Evolutionary conservation across 179 eudicot genomes (phyloP).

Genomic region (Sideroxylon spinosum): DNA sequence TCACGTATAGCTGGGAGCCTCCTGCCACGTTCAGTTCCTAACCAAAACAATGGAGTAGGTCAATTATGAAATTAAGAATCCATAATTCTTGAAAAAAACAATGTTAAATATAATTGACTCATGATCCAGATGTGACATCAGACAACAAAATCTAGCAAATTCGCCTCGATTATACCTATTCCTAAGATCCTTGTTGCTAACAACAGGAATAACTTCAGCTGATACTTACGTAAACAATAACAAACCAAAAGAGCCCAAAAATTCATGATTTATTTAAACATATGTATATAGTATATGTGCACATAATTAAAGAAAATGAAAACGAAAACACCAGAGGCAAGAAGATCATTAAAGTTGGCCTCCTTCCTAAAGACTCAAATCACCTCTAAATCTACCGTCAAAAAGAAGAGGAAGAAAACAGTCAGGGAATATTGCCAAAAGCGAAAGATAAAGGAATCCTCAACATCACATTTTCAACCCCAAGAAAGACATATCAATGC

Average conservation of each 20-base stretch:
- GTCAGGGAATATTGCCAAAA: not conserved
- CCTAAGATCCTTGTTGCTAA: not conserved
- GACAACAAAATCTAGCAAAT: not conserved
- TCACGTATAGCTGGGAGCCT: conserved; percentile 71
- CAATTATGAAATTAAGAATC: not conserved
- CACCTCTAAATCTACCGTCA: not conserved
- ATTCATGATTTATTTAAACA: not conserved
- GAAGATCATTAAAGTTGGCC: not conserved
- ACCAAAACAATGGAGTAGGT: conserved; percentile 8
- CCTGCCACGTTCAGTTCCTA: conserved; percentile 79
- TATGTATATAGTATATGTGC: not conserved
- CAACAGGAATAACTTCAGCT: not conserved
- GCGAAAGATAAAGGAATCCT: not conserved
- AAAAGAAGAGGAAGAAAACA: no score
- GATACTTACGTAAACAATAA: not conserved
- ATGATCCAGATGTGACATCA: not conserved
- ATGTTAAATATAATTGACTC: not conserved
- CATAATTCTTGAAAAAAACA: not conserved
- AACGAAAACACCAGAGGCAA: not conserved
- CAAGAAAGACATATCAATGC: not conserved
- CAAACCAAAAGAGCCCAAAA: not conserved
- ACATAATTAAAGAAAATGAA: not conserved
- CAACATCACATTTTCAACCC: not conserved
- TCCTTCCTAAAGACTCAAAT: not conserved
- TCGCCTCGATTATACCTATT: conserved; percentile 1